Conservation (phyloP, 495 filamentous ascomycete species). For the Venustampulla echinocandica region DNA sequence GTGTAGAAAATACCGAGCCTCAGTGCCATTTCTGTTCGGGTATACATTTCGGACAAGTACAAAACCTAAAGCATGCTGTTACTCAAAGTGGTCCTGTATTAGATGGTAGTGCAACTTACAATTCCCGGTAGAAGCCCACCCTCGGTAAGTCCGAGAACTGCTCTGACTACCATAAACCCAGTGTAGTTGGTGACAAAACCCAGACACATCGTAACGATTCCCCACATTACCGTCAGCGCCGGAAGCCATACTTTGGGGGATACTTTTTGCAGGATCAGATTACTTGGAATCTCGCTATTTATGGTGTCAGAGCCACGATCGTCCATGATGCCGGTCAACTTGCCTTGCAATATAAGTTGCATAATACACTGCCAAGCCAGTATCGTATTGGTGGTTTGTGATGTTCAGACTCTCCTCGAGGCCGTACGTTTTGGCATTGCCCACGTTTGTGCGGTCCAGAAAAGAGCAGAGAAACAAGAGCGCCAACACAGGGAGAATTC, state of each 20-base stretch:
- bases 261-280: slow-evolving; percentile 55
- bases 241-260: slow-evolving; percentile 54
- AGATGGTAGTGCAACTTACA: slow-evolving; percentile 22
- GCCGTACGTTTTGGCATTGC: slow-evolving; percentile 80
- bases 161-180: slow-evolving; percentile 74
- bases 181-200: slow-evolving; percentile 70
- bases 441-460: slow-evolving; percentile 74
- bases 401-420: slow-evolving; percentile 55
- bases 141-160: slow-evolving; percentile 76
- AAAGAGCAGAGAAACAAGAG: slow-evolving; percentile 81
- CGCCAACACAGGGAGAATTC: slow-evolving; percentile 41
- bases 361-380: slow-evolving; percentile 40
- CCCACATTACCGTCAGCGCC: slow-evolving; percentile 51
- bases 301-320: background rate
- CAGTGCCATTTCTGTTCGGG: slow-evolving; percentile 50
- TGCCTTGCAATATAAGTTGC: slow-evolving; percentile 41
- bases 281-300: slow-evolving; percentile 54
- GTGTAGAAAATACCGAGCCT: slow-evolving; percentile 52
- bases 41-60: slow-evolving; percentile 46
- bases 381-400: slow-evolving; percentile 63
- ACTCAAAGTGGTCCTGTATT: background rate
- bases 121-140: slow-evolving; percentile 82
- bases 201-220: slow-evolving; percentile 60
- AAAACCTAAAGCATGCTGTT: slow-evolving; percentile 31
- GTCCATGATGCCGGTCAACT: slow-evolving; percentile 1